Evolutionary conservation across 2,329 filamentous ascomycete genomes (phyloP).

Genomic region (Pseudogymnoascus sp.): DNA sequence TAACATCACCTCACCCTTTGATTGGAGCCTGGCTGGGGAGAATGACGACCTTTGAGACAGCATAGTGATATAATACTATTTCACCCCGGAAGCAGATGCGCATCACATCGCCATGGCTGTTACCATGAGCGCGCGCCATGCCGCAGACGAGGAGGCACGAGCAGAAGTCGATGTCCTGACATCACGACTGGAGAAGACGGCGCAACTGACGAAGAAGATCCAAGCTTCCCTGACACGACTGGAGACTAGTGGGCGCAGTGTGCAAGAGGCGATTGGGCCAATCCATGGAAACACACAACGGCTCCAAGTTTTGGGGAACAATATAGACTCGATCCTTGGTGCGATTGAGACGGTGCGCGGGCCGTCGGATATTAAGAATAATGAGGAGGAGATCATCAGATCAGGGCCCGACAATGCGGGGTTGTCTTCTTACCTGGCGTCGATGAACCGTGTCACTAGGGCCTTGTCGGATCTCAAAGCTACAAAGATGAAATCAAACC

Average conservation of each 20-base stretch:
- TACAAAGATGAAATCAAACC: constrained; percentile 87
- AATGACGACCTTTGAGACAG: neutral
- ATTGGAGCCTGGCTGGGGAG: neutral
- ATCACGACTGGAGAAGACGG: constrained; percentile 79
- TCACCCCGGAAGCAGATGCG: neutral
- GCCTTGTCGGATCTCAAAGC: constrained; percentile 77
- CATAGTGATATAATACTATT: neutral
- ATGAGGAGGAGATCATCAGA: constrained; percentile 86
- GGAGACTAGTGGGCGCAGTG: constrained; percentile 80
- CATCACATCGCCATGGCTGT: constrained; percentile 20
- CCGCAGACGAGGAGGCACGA: constrained; percentile 55
- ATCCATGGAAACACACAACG: constrained; percentile 88
- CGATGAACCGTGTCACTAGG: constrained; percentile 79
- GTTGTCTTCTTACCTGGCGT: constrained; percentile 76
- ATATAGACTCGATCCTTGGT: constrained; percentile 77
- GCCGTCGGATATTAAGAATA: constrained; percentile 84
- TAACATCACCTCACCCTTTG: neutral
- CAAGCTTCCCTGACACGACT: constrained; percentile 77
- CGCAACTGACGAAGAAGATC: constrained; percentile 90
- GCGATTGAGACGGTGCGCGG: constrained; percentile 84
- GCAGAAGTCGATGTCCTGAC: constrained; percentile 65
- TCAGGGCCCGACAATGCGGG: constrained; percentile 77
- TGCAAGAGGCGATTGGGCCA: constrained; percentile 85
- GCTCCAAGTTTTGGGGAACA: constrained; percentile 74
- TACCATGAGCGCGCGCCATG: constrained; percentile 24